phyloP scores from a whole-genome alignment of 495 filamentous ascomycete species.

The Achaetomiella virescens region DNA sequence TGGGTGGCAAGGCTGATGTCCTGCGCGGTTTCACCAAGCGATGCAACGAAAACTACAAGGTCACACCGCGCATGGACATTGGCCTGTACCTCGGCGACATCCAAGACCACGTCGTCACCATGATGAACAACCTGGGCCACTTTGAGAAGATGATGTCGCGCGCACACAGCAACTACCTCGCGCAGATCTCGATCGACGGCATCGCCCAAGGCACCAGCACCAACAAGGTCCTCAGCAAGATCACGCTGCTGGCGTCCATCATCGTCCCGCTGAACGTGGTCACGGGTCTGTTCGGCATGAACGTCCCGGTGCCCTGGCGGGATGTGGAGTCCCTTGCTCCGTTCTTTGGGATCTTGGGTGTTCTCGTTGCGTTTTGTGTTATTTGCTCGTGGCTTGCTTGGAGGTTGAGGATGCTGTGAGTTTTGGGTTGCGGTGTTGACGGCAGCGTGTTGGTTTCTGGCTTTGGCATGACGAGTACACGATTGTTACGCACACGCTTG shows the following conservation, averaged over 20 bases:
- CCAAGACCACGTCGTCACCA: conserved; percentile 97
- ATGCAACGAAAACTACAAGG: conserved; percentile 92
- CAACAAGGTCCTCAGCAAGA: conserved; percentile 83
- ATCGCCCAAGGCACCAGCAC: conserved; percentile 72
- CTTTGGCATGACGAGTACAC: no score
- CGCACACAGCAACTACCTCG: conserved; percentile 92
- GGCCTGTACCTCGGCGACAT: conserved; percentile 94
- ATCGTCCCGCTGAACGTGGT: conserved; percentile 95
- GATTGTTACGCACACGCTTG: no score
- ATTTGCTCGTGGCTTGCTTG: conserved; percentile 38
- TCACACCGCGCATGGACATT: conserved; percentile 91
- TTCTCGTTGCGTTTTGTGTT: conserved; percentile 54
- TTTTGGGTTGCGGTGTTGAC: background rate
- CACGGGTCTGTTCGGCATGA: conserved; percentile 96
- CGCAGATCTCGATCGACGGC: conserved; percentile 87
- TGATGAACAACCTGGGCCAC: conserved; percentile 92
- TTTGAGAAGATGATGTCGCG: conserved; percentile 97
- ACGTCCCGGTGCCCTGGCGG: conserved; percentile 73
- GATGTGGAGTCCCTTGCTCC: conserved; percentile 51
- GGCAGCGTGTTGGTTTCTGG: background rate
- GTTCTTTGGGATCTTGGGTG: conserved; percentile 76
- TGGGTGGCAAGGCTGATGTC: conserved; percentile 95
- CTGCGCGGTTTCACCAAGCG: conserved; percentile 96
- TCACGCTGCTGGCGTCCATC: conserved; percentile 92
- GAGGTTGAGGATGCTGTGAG: conserved; percentile 23